Evolutionary conservation across 1,284 basidiomycete genomes (phyloP), one percentile per base, ranked within the genome.

Genomic region (Marasmius oreades): DNA sequence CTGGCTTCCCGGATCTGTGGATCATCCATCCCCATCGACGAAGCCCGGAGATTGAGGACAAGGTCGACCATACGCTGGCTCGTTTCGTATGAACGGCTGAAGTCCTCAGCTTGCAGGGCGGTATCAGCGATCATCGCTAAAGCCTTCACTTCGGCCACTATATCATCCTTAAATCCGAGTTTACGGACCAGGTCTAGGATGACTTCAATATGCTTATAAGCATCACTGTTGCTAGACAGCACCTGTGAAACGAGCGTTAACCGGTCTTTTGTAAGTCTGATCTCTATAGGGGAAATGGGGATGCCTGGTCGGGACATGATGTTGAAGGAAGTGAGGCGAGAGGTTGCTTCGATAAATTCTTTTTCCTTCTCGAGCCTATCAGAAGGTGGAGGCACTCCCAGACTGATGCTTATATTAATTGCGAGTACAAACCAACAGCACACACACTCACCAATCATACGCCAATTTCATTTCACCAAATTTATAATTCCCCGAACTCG

Each of bases 281-380:
- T 93, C 70, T 97, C 93, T 59, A 95, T 84, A 0, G 95, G 95
- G 4, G 92, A 84, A 53, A 97, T 86, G 2, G 86, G 80, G 37
- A 89, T 83, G 34, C 90, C 89, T 6, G 84, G 82, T 20, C 82
- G 80, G 12, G 91, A 88, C 64, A 78, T 79, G 55, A 95, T 77
- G 60, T 92, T 90, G 78, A 90, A 92, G 23, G 92, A 89, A 42
- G 85, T 86, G 52, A 98, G 82, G 33, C 91, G 81, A 55, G 89
- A 88, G 0, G 95, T 98, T 1, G 95, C 95, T 74, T 97, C 93
- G 60, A 98, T 96, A 70, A 97, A 97, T 60, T 93, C 89, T 57
- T 87, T 88, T 69, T 97, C 92, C 61, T 76, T 78, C 12, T 71
- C 64, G 55, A 95, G 79, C 0, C 76, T 76, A 8, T 85, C 79